These are phyloP conservation scores for Wickerhamiella allomyrinae DNA, from an alignment of 805 yeast genomes.

Conservation along the genomic window DNA sequence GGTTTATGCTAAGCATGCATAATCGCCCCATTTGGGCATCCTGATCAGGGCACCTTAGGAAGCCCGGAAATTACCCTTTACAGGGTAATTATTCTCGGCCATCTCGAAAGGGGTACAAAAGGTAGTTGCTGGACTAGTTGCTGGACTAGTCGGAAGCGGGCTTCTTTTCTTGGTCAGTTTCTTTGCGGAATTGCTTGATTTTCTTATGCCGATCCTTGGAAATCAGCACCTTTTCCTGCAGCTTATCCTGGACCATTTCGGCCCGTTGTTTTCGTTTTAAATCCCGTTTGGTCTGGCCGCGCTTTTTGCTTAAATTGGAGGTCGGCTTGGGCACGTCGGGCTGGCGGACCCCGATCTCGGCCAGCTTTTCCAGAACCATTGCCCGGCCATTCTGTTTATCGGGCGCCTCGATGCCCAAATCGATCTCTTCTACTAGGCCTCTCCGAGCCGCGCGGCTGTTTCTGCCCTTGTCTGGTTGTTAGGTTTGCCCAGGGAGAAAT, in stretches of 20 bases:
- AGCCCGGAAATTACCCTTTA: too few relatives aligned
- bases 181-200: slow-evolving; percentile 16
- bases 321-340: slow-evolving; percentile 4
- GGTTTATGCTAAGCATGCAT: too few relatives aligned
- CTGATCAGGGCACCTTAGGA: too few relatives aligned
- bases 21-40: too few relatives aligned
- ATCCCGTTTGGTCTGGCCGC: slow-evolving; percentile 13
- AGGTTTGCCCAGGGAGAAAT: not conserved
- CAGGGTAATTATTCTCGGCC: too few relatives aligned
- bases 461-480: not conserved
- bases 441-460: slow-evolving; percentile 12
- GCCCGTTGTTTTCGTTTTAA: slow-evolving; percentile 13
- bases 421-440: slow-evolving; percentile 8
- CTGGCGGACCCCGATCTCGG: slow-evolving; percentile 17
- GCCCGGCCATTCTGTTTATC: slow-evolving; percentile 12
- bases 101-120: too few relatives aligned
- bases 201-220: slow-evolving; percentile 18
- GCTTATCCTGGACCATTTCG: slow-evolving; percentile 17
- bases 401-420: not conserved
- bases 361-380: slow-evolving; percentile 17
- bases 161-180: slow-evolving; percentile 5
- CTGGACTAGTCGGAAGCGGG: too few relatives aligned
- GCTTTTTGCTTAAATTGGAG: not conserved
- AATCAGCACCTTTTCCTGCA: slow-evolving; percentile 20
- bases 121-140: too few relatives aligned